These are phyloP conservation scores for Panaeolus papilionaceus DNA, from an alignment of 768 basidiomycete species.

Conservation along the genomic window DNA sequence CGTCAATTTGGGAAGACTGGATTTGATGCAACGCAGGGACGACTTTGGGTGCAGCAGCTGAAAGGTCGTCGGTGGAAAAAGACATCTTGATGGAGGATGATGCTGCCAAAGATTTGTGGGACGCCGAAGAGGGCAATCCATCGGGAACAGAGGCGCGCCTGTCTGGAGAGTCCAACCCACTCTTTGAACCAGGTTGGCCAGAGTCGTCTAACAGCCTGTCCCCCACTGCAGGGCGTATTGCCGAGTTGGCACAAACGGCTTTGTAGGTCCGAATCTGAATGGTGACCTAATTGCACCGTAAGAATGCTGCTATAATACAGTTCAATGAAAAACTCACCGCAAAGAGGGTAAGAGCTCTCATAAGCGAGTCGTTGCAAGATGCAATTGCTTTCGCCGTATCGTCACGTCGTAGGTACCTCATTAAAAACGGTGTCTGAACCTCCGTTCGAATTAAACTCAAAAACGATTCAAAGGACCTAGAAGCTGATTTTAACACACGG, in stretches of 20 bases:
- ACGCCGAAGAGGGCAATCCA: slow-evolving; percentile 25
- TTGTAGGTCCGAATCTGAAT: slow-evolving; percentile 35
- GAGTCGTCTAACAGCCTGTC: slow-evolving; percentile 11
- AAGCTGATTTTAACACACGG: slow-evolving; percentile 31
- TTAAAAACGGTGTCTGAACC: slow-evolving; percentile 65
- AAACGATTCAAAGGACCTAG: slow-evolving; percentile 44
- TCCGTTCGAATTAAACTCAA: slow-evolving; percentile 44
- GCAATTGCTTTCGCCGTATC: slow-evolving; percentile 55
- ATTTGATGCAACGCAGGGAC: slow-evolving; percentile 34
- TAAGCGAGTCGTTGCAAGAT: slow-evolving; percentile 57
- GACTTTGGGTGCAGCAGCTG: slow-evolving; percentile 21
- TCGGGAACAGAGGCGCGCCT: slow-evolving; percentile 30
- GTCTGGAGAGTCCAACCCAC: slow-evolving; percentile 10
- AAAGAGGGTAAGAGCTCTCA: slow-evolving; percentile 52
- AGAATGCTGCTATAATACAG: not conserved
- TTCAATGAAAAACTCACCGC: slow-evolving; percentile 22
- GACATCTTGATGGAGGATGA: slow-evolving; percentile 19
- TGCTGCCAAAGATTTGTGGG: slow-evolving; percentile 20
- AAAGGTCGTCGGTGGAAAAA: slow-evolving; percentile 20
- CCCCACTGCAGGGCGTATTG: slow-evolving; percentile 22
- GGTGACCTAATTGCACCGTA: slow-evolving; percentile 20
- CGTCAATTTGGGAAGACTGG: slow-evolving; percentile 29
- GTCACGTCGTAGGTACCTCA: slow-evolving; percentile 70
- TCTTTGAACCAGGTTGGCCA: slow-evolving; percentile 10
- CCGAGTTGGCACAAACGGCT: slow-evolving; percentile 30